Conservation (phyloP, 2,329 filamentous ascomycete species). For the Cercospora sojina region DNA sequence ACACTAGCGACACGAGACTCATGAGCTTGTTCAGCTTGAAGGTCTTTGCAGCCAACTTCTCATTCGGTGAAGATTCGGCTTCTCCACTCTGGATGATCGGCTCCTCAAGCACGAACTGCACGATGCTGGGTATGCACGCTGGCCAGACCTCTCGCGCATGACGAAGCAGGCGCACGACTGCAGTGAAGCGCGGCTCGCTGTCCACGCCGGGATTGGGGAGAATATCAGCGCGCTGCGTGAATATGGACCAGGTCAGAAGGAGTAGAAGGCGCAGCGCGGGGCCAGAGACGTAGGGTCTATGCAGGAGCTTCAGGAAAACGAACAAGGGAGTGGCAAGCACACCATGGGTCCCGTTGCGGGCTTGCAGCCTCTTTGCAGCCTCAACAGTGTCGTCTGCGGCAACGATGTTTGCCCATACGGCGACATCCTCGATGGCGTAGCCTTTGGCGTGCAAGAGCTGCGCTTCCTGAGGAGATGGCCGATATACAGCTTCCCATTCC, state of each 20-base stretch:
- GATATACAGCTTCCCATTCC: conserved; percentile 18
- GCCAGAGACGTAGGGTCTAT: conserved; percentile 43
- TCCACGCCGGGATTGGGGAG: conserved; percentile 11
- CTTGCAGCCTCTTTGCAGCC: conserved; percentile 26
- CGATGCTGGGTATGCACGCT: conserved; percentile 38
- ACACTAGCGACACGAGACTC: conserved; percentile 39
- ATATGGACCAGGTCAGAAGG: neutral
- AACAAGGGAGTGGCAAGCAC: conserved; percentile 44
- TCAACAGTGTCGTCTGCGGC: conserved; percentile 21
- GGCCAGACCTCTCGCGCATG: conserved; percentile 54
- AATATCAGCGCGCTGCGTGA: neutral
- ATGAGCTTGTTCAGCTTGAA: conserved; percentile 34
- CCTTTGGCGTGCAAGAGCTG: conserved; percentile 21
- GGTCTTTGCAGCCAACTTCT: conserved; percentile 10
- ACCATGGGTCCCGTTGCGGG: conserved; percentile 1
- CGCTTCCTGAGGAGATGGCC: conserved; percentile 12
- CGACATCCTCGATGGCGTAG: conserved; percentile 28
- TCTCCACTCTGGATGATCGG: neutral
- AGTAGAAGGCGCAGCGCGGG: conserved; percentile 47
- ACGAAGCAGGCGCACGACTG: conserved; percentile 50
- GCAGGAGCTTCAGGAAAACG: conserved; percentile 49
- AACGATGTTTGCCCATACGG: conserved; percentile 31
- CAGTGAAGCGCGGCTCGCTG: conserved; percentile 34
- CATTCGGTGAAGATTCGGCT: neutral
- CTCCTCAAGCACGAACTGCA: conserved; percentile 15